Conservation (phyloP, 1,139 yeast genomes). For the Suhomyces atakaporum region DNA sequence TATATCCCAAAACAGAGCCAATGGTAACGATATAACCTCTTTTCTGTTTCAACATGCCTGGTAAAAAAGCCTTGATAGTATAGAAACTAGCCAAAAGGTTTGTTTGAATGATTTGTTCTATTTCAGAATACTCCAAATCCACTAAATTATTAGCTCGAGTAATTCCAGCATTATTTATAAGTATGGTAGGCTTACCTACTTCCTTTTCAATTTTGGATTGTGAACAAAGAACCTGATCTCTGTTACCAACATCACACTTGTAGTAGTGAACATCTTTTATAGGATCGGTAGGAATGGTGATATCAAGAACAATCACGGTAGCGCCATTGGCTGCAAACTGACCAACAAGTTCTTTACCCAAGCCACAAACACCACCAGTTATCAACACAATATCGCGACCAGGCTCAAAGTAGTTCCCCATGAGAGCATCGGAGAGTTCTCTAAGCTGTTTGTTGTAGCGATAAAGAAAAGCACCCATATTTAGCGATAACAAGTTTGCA, state of each 20-base stretch:
- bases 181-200: slow-evolving; percentile 62
- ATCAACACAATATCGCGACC: slow-evolving; percentile 62
- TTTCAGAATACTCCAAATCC: slow-evolving; percentile 55
- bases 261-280: slow-evolving; percentile 53
- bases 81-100: slow-evolving; percentile 72
- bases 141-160: slow-evolving; percentile 58
- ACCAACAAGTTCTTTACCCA: slow-evolving; percentile 65
- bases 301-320: slow-evolving; percentile 65
- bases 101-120: slow-evolving; percentile 61
- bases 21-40: slow-evolving; percentile 81
- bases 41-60: slow-evolving; percentile 60
- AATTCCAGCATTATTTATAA: slow-evolving; percentile 85
- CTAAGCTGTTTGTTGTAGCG: slow-evolving; percentile 33
- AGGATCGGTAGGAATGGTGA: slow-evolving; percentile 42
- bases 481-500: not conserved
- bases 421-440: slow-evolving; percentile 33
- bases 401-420: slow-evolving; percentile 56
- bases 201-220: slow-evolving; percentile 43
- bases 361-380: slow-evolving; percentile 81
- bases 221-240: slow-evolving; percentile 37
- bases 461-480: slow-evolving; percentile 11
- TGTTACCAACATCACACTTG: slow-evolving; percentile 67
- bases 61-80: slow-evolving; percentile 69
- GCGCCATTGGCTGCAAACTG: slow-evolving; percentile 43
- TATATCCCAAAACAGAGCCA: slow-evolving; percentile 80